Evolutionary conservation across 1,284 basidiomycete species (phyloP).

Genomic region (Trametes polyzona): DNA sequence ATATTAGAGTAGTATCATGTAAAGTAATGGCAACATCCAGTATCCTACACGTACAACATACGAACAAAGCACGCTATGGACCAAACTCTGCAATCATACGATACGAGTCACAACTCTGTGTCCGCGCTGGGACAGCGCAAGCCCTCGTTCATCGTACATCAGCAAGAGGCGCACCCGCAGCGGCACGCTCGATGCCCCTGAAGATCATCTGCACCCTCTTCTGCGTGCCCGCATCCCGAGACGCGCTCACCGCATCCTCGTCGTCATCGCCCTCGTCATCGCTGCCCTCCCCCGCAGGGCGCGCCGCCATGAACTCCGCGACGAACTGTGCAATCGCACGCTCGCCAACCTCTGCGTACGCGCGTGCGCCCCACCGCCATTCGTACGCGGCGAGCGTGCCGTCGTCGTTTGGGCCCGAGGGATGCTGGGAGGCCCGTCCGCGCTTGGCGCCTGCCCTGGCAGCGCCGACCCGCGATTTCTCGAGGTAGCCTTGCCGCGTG

Average conservation of each 20-base stretch:
- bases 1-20: no score
- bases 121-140: no score
- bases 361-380: slow-evolving; percentile 81
- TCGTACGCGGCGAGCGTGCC: slow-evolving; percentile 59
- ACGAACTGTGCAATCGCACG: slow-evolving; percentile 64
- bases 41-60: no score
- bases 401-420: slow-evolving; percentile 42
- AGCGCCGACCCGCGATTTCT: slow-evolving; percentile 56
- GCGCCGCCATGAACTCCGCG: slow-evolving; percentile 74
- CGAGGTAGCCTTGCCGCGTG: slow-evolving; percentile 69
- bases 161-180: slow-evolving; percentile 54
- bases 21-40: no score
- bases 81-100: no score
- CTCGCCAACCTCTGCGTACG: slow-evolving; percentile 75
- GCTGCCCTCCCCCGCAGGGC: slow-evolving; percentile 39
- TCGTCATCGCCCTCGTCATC: slow-evolving; percentile 38
- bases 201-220: slow-evolving; percentile 49
- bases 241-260: slow-evolving; percentile 50
- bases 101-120: no score
- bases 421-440: slow-evolving; percentile 50
- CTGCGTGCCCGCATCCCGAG: slow-evolving; percentile 37
- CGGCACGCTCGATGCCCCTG: slow-evolving; percentile 63
- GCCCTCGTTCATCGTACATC: slow-evolving; percentile 29
- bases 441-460: slow-evolving; percentile 47
- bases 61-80: no score